phyloP scores from a whole-genome alignment of 306 rosid species.

The Chamaecrista fasciculata region DNA sequence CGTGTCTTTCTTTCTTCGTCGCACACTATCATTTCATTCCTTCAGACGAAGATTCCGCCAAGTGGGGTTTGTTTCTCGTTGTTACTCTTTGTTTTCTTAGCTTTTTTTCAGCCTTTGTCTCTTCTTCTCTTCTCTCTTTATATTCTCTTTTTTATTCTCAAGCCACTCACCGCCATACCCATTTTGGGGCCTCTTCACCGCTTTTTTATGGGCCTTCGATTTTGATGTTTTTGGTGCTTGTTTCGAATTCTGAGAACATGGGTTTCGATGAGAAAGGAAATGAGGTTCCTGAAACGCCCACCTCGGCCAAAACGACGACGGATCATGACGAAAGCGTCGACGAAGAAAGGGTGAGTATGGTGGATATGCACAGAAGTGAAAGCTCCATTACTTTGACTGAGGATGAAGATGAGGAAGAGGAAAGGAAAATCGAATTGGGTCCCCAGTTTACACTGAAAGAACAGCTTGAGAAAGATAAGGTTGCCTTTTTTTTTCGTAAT shows the following conservation, averaged over 20 bases:
- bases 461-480: constrained; percentile 92
- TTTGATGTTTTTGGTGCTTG: constrained; percentile 35
- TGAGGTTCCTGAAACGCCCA: constrained; percentile 36
- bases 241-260: constrained; percentile 56
- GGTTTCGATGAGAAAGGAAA: constrained; percentile 64
- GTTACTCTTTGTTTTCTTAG: constrained; percentile 21
- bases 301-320: constrained; percentile 22
- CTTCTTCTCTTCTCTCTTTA: neutral
- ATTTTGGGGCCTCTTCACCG: constrained; percentile 15
- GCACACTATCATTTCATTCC: constrained; percentile 36
- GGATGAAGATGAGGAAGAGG: constrained; percentile 84
- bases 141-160: constrained; percentile 20
- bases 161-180: constrained; percentile 20
- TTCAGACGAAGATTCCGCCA: constrained; percentile 41
- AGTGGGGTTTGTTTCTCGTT: constrained; percentile 46
- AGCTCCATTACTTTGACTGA: constrained; percentile 63
- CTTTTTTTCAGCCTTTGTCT: constrained; percentile 3
- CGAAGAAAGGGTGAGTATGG: constrained; percentile 30
- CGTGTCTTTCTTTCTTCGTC: constrained; percentile 33
- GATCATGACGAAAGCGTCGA: constrained; percentile 42
- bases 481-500: constrained; percentile 27
- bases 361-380: constrained; percentile 56
- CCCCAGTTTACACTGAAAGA: constrained; percentile 85
- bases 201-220: constrained; percentile 42
- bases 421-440: constrained; percentile 77